A percentile compares a stretch with the other conserved stretches of the same genome.
Conservation (phyloP, 1,139 yeast species). For the Scheffersomyces titani region DNA sequence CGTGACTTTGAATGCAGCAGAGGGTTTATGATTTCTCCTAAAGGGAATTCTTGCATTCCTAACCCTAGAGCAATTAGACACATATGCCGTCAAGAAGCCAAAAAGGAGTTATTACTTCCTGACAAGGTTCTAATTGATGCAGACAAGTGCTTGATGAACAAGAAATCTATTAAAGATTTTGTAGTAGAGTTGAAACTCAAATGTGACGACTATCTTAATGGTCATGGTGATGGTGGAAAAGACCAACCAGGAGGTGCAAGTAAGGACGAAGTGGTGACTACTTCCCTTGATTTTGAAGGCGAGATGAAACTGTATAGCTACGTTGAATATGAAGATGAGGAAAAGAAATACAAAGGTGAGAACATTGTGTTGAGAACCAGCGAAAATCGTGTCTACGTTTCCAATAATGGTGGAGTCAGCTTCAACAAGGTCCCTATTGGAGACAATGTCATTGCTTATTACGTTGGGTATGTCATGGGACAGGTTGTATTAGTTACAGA, state of each 20-base stretch:
- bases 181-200: constrained; percentile 23
- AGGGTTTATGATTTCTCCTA: constrained; percentile 49
- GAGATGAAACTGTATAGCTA: constrained; percentile 57
- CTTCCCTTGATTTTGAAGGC: constrained; percentile 40
- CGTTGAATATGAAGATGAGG: constrained; percentile 37
- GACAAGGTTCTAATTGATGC: constrained; percentile 47
- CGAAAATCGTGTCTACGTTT: constrained; percentile 54
- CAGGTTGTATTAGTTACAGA: constrained; percentile 62
- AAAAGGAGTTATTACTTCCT: constrained; percentile 26
- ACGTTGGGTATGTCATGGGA: constrained; percentile 65
- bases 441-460: constrained; percentile 54
- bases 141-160: constrained; percentile 45
- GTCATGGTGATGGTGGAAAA: constrained; percentile 24
- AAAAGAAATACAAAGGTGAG: constrained; percentile 53
- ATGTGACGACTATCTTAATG: constrained; percentile 27
- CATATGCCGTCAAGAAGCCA: constrained; percentile 24
- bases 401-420: constrained; percentile 75
- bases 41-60: constrained; percentile 56
- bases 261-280: constrained; percentile 19
- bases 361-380: constrained; percentile 68
- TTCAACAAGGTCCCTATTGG: constrained; percentile 52
- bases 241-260: constrained; percentile 29
- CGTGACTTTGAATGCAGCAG: constrained; percentile 73
- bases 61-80: constrained; percentile 32
- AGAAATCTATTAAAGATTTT: constrained; percentile 27